A percentile compares a stretch with the other conserved stretches of the same genome.
Evolutionary conservation across 129 eudicot genomes (phyloP).

Genomic region (Flaveria ramosissima): DNA sequence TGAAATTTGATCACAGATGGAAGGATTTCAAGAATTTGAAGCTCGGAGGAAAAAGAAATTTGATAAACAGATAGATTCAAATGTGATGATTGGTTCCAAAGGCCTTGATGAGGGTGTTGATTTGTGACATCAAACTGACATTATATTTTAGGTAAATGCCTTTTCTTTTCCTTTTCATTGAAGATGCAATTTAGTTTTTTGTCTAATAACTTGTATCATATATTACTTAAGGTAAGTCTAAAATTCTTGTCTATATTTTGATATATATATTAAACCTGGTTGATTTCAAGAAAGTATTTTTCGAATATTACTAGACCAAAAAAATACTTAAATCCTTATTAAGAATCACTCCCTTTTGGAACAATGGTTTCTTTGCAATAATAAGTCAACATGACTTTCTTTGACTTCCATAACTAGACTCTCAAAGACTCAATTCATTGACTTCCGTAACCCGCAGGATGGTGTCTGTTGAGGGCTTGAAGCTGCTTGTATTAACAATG

Average conservation of each 20-base stretch:
- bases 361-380: not conserved
- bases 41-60: conserved; percentile 83
- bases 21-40: conserved; percentile 95
- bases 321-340: too few species aligned
- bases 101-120: conserved; percentile 97
- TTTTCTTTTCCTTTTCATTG: too few species aligned
- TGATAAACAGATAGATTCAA: conserved; percentile 91
- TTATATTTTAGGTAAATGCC: too few species aligned
- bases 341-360: too few species aligned
- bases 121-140: conserved; percentile 38
- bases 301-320: too few species aligned
- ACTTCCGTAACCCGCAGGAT: not conserved
- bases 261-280: too few species aligned
- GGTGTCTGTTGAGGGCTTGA: not conserved
- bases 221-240: too few species aligned
- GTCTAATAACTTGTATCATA: too few species aligned
- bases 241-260: too few species aligned
- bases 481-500: not conserved
- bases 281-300: too few species aligned
- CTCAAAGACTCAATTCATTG: not conserved
- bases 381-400: not conserved
- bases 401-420: not conserved
- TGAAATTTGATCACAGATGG: conserved; percentile 58
- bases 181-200: not conserved
- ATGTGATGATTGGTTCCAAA: conserved; percentile 87